Conservation (phyloP, 176 grass and related monocot species). For the Oryza coarctata region DNA sequence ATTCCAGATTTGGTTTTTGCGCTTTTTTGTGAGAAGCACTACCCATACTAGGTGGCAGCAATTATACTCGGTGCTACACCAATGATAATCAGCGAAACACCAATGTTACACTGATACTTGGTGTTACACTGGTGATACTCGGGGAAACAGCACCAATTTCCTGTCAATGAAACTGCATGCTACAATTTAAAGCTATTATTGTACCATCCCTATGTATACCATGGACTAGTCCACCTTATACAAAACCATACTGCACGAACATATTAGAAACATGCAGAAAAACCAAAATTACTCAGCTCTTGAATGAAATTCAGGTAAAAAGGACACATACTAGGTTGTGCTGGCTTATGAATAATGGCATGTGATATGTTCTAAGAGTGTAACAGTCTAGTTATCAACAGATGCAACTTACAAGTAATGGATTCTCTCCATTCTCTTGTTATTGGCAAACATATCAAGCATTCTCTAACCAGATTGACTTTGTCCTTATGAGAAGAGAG, state of each 20-base stretch:
- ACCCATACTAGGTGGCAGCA: too few species aligned
- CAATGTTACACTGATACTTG: too few species aligned
- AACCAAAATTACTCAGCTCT: background rate
- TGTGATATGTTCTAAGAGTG: background rate
- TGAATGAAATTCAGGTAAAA: constrained; percentile 1
- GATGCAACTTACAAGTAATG: constrained; percentile 9
- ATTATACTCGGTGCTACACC: too few species aligned
- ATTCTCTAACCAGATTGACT: too few species aligned
- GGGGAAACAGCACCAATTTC: background rate
- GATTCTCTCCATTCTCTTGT: constrained; percentile 17
- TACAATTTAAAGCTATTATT: background rate
- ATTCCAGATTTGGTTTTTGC: too few species aligned
- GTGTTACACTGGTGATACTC: background rate
- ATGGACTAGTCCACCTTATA: background rate
- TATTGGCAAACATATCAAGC: constrained; percentile 11
- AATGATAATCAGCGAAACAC: too few species aligned
- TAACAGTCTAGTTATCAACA: constrained; percentile 7
- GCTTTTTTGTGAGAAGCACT: too few species aligned
- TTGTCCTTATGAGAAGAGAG: too few species aligned
- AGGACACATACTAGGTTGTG: background rate
- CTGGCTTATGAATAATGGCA: constrained; percentile 3
- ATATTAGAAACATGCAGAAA: background rate
- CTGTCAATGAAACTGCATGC: background rate
- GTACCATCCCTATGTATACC: background rate
- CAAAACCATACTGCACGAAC: background rate